phyloP scores from a whole-genome alignment of 2,329 filamentous ascomycete genomes.

The Arthrobotrys entomopaga region DNA sequence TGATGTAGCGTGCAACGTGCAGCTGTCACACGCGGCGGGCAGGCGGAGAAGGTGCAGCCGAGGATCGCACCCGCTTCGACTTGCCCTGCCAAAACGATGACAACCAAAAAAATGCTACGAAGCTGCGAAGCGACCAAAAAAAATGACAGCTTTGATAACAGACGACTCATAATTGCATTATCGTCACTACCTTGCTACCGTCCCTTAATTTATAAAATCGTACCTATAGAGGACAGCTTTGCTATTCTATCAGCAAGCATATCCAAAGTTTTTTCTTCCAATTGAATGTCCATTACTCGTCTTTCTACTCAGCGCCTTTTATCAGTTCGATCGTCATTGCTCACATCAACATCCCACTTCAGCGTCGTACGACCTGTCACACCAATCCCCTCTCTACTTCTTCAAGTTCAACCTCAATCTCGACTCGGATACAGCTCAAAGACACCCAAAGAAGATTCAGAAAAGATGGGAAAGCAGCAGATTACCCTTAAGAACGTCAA shows the following conservation, averaged over 20 bases:
- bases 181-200: background rate
- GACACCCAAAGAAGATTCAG: constrained; percentile 9
- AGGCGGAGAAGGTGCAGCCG: constrained; percentile 28
- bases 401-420: constrained; percentile 7
- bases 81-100: constrained; percentile 6
- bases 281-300: constrained; percentile 44
- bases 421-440: constrained; percentile 30
- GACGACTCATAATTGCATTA: constrained; percentile 23
- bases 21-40: constrained; percentile 32
- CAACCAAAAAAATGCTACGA: constrained; percentile 16
- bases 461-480: constrained; percentile 53
- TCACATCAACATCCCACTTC: constrained; percentile 32
- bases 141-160: too few relatives aligned
- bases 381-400: constrained; percentile 12
- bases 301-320: constrained; percentile 17
- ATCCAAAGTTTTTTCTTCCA: constrained; percentile 3
- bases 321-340: constrained; percentile 9
- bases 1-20: constrained; percentile 9
- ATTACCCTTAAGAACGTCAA: constrained; percentile 54
- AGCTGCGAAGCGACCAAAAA: background rate
- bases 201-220: constrained; percentile 10
- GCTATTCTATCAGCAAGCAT: background rate
- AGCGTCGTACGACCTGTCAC: background rate
- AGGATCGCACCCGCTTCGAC: constrained; percentile 17
- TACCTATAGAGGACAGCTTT: background rate